Conservation (phyloP, 2,329 filamentous ascomycete species). For the Davidsoniella australis region DNA sequence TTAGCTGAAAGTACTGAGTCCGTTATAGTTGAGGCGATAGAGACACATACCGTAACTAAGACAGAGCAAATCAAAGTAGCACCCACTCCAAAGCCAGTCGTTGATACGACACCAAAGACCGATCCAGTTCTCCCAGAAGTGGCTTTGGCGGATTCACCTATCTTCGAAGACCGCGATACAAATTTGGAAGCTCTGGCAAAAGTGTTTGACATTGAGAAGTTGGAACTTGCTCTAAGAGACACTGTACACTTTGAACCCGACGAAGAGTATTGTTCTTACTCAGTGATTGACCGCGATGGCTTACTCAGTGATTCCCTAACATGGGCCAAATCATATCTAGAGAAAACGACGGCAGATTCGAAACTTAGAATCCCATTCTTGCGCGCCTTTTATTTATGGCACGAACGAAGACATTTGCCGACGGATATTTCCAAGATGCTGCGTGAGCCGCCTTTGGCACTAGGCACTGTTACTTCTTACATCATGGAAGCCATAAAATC, state of each 20-base stretch:
- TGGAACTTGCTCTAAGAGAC: constrained; percentile 13
- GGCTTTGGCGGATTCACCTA: neutral
- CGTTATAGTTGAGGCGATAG: neutral
- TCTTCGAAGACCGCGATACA: constrained; percentile 8
- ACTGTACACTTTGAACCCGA: constrained; percentile 17
- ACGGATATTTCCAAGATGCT: constrained; percentile 34
- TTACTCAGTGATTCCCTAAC: neutral
- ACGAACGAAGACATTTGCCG: constrained; percentile 32
- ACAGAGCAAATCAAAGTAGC: too few species aligned
- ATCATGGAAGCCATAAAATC: constrained; percentile 37
- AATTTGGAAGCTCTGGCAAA: constrained; percentile 8
- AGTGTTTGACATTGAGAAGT: constrained; percentile 9
- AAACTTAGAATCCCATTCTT: constrained; percentile 21
- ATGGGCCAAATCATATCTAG: constrained; percentile 1
- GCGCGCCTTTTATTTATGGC: constrained; percentile 49
- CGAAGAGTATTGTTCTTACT: constrained; percentile 1
- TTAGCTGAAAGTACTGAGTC: neutral
- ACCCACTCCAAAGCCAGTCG: too few species aligned
- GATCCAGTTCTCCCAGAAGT: neutral
- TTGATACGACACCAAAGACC: neutral
- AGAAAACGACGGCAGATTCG: neutral
- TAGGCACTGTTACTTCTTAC: constrained; percentile 38
- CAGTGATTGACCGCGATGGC: neutral
- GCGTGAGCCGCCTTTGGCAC: constrained; percentile 42
- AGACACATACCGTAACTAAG: neutral